Conservation (phyloP, 768 basidiomycete species). For the Dentipellis fragilis region DNA sequence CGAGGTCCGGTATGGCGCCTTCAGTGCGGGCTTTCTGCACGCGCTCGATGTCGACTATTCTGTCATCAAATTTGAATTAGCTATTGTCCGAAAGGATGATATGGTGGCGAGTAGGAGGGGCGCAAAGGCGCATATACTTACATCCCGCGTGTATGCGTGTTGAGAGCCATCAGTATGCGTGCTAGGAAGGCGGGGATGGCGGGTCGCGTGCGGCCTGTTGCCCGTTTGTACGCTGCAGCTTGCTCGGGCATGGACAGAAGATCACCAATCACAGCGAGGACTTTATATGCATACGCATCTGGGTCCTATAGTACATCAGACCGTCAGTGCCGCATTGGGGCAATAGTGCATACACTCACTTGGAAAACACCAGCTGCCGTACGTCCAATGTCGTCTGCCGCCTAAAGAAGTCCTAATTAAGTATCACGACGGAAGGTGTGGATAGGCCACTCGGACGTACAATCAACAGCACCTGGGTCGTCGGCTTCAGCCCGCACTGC, state of each 20-base stretch:
- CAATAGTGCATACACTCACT: not conserved
- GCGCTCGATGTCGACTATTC: not conserved
- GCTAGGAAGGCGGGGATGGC: constrained; percentile 7
- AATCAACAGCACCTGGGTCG: constrained; percentile 24
- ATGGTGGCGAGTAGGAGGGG: not conserved
- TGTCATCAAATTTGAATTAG: not conserved
- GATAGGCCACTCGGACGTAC: constrained; percentile 18
- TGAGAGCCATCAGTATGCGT: constrained; percentile 4
- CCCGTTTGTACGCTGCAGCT: constrained; percentile 1
- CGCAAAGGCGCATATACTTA: not conserved
- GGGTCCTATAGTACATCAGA: not conserved
- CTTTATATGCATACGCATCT: not conserved
- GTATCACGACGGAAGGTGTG: not conserved
- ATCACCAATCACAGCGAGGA: constrained; percentile 6
- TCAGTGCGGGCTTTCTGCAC: not conserved
- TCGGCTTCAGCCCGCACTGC: constrained; percentile 22
- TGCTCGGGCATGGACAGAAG: constrained; percentile 5
- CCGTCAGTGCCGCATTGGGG: not conserved
- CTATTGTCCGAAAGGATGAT: not conserved
- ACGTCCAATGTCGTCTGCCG: not conserved
- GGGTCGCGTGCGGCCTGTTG: constrained; percentile 5
- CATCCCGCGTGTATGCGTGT: constrained; percentile 7
- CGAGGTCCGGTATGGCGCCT: not conserved
- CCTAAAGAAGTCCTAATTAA: not conserved
- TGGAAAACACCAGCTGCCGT: not conserved